Conservation (phyloP, 73 alveolate species). For the Paramecium sexaurelia region DNA sequence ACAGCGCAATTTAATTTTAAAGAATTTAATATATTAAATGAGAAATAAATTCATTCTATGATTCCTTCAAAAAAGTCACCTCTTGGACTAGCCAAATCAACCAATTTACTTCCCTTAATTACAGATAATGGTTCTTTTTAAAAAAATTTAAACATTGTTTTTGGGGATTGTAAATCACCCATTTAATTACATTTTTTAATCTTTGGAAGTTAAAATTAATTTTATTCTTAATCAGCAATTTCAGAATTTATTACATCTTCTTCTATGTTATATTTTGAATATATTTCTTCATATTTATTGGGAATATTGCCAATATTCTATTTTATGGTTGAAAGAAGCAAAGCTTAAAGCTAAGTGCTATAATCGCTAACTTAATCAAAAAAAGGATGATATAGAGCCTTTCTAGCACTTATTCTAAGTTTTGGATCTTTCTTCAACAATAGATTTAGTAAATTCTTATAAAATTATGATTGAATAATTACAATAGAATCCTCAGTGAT, state of each 20-base stretch:
- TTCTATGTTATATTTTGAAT: background rate
- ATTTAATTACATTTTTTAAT: too few relatives aligned
- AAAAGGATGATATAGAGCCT: constrained; percentile 67
- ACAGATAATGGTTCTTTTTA: too few relatives aligned
- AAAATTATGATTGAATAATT: background rate
- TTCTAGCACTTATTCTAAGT: constrained; percentile 34
- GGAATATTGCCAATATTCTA: background rate
- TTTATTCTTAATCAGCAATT: background rate
- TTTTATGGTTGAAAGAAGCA: background rate
- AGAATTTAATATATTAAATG: too few relatives aligned
- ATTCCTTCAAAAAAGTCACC: too few relatives aligned
- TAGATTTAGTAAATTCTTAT: constrained; percentile 3
- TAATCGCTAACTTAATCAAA: background rate
- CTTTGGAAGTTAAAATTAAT: background rate
- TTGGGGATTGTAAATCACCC: too few relatives aligned
- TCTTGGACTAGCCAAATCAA: too few relatives aligned
- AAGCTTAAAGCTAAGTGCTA: constrained; percentile 3
- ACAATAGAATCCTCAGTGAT: background rate
- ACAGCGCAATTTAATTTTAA: too few relatives aligned
- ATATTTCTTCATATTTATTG: background rate
- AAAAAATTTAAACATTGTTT: too few relatives aligned
- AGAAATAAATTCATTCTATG: too few relatives aligned
- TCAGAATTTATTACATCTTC: background rate
- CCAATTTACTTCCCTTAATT: too few relatives aligned
- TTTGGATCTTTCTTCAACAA: constrained; percentile 6